phyloP scores from a whole-genome alignment of 139 green algal species.

The Closterium sp. region DNA sequence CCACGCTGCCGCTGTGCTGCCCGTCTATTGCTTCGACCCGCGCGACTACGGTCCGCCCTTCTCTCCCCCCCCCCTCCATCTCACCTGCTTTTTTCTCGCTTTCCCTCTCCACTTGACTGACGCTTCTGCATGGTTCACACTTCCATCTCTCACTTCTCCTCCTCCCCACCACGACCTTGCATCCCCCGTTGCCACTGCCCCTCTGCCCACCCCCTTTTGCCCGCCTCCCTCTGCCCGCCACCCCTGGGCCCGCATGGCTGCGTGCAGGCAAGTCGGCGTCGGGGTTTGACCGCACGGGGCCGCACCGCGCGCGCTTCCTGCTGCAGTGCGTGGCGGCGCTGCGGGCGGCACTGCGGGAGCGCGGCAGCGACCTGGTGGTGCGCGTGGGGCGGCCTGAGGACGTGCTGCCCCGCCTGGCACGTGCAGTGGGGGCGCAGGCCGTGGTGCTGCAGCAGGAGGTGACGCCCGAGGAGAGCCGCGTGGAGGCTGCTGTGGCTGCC shows the following conservation, averaged over 20 bases:
- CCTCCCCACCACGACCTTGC: no score
- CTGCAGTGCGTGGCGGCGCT: slow-evolving; percentile 62
- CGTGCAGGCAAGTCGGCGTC: slow-evolving; percentile 49
- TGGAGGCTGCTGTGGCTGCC: slow-evolving; percentile 60
- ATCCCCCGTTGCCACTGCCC: no score
- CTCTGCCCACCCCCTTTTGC: no score
- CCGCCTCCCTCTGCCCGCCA: no score
- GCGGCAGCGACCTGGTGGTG: slow-evolving; percentile 64
- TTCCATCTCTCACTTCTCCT: no score
- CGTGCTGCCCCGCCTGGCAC: slow-evolving; percentile 35
- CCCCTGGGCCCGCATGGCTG: not conserved
- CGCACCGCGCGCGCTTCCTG: slow-evolving; percentile 63
- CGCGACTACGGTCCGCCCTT: slow-evolving; percentile 60
- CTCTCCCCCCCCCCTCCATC: not conserved
- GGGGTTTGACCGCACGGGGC: slow-evolving; percentile 64
- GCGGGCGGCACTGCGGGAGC: slow-evolving; percentile 49
- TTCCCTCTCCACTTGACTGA: not conserved
- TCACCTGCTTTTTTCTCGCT: not conserved
- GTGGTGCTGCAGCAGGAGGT: slow-evolving; percentile 71
- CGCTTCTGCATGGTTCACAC: not conserved
- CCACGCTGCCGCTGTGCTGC: slow-evolving; percentile 50
- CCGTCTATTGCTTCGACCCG: slow-evolving; percentile 67
- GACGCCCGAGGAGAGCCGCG: slow-evolving; percentile 65
- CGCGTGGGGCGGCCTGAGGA: slow-evolving; percentile 65
- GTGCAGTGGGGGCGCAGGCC: slow-evolving; percentile 49